Evolutionary conservation across 2,329 filamentous ascomycete species (phyloP).

Genomic region (Hypoxylon sp.): DNA sequence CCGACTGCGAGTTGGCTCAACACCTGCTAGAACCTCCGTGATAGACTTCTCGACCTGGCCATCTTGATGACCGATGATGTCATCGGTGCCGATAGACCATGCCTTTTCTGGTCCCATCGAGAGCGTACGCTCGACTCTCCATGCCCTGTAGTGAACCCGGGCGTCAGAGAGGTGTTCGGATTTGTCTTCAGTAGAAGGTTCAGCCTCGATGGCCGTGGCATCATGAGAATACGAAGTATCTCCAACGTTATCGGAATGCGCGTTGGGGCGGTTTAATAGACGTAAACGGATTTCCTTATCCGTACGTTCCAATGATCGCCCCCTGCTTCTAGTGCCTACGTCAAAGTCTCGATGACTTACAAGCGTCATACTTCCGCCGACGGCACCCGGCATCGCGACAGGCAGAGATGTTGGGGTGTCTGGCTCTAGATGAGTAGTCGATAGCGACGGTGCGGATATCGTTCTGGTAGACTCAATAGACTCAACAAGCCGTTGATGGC

Average conservation of each 20-base stretch:
- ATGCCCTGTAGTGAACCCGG: conserved; percentile 53
- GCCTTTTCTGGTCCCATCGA: conserved; percentile 67
- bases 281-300: conserved; percentile 57
- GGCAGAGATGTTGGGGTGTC: conserved; percentile 43
- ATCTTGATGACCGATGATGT: conserved; percentile 62
- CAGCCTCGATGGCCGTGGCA: conserved; percentile 26
- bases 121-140: conserved; percentile 59
- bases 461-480: conserved; percentile 53
- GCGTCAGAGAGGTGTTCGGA: conserved; percentile 45
- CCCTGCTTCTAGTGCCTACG: conserved; percentile 51
- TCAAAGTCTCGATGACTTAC: conserved; percentile 55
- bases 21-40: conserved; percentile 70
- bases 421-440: conserved; percentile 33
- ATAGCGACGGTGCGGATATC: conserved; percentile 48
- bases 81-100: conserved; percentile 72
- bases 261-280: conserved; percentile 48
- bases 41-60: conserved; percentile 76
- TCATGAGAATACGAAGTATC: conserved; percentile 53
- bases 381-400: conserved; percentile 51
- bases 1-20: conserved; percentile 74
- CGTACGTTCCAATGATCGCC: conserved; percentile 60
- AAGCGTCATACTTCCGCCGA: conserved; percentile 54
- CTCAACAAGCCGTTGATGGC: conserved; percentile 52
- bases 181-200: conserved; percentile 39
- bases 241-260: conserved; percentile 49